Base-by-base conservation (phyloP, 345 rosid genomes). In the Ailanthus altissimus region DNA sequence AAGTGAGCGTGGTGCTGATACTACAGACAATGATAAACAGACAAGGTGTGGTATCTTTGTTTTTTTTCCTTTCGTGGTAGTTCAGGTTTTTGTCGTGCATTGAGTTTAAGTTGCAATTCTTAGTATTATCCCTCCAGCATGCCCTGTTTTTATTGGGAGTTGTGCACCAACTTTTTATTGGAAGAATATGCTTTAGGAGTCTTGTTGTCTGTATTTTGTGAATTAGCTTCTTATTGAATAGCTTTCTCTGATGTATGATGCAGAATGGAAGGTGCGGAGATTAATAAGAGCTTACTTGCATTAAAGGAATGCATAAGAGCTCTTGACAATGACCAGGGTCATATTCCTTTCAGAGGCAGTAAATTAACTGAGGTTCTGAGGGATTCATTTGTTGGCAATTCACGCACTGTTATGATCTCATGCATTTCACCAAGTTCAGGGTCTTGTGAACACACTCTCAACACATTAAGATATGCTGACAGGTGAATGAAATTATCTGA, bases 241-340 rank as follows among this genome's bases (percentile, higher is more conserved):
- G 77, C 42, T 46, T 21, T 78, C 66, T 70, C 47, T 60, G 56
- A 58, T 70, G 20, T 66, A 28, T 78, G 80, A 61, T 78, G 80
- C 89, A 96, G 99, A 88, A 89, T 96, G 94, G 99, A 96, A 87
- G 99, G 99, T 76, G 99, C 99, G 40, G 99, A 96, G 85, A 96
- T 96, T 85, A 96, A 96, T 84, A 96, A 92, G 90, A 93, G 99
- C 83, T 86, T 93, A 75, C 97, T 96, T 64, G 99, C 99, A 49
- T 77, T 96, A 62, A 96, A 96, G 88, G 99, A 96, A 78, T 96
- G 99, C 81, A 96, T 96, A 25, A 90, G 99, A 87, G 99, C 99
- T 79, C 98, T 96, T 75, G 99, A 96, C 87, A 96, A 92, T 87
- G 98, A 96, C 83, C 97, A 93, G 88, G 94, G 94, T 78, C 99